Evolutionary conservation across 768 basidiomycete genomes (phyloP), one percentile per base, ranked within the genome.

Genomic region (Leccinum boreale): DNA sequence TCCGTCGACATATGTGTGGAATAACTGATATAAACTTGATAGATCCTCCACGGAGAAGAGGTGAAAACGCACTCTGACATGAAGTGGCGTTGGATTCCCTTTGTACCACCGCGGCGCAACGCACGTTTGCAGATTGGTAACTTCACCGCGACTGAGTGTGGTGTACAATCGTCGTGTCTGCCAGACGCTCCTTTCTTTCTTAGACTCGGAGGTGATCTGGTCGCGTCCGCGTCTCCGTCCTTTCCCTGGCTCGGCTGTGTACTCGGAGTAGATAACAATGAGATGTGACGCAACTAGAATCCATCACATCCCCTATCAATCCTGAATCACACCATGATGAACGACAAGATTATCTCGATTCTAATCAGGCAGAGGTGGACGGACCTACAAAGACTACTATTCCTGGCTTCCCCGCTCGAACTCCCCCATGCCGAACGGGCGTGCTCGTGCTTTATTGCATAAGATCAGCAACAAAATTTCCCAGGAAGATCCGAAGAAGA

Each of bases 341-440:
- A 87, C 81, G 7, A 79, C 78, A 0, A 80, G 78, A 61, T 89
- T 86, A 52, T 89, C 86, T 87, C 87, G 90, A 67, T 92, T 90
- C 15, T 90, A 69, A 66, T 90, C 90, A 42, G 5, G 39, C 0
- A 88, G 89, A 73, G 89, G 88, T 64, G 88, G 80, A 9, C 76
- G 65, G 53, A 81, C 73, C 70, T 83, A 91, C 2, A 89, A 55
- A 90, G 81, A 67, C 39, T 89, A 89, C 61, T 87, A 90, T 70
- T 90, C 86, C 19, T 82, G 73, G 4, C 85, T 86, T 11, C 62
- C 63, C 58, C 81, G 79, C 71, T 89, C 85, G 61, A 81, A 87
- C 21, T 85, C 81, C 90, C 90, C 90, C 90, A 91, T 11, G 82
- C 85, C 1, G 87, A 83, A 12, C 84, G 84, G 85, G 67, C 26